Evolutionary conservation across 2,329 filamentous ascomycete genomes (phyloP).

Genomic region (Ceratocystis alfenasii): DNA sequence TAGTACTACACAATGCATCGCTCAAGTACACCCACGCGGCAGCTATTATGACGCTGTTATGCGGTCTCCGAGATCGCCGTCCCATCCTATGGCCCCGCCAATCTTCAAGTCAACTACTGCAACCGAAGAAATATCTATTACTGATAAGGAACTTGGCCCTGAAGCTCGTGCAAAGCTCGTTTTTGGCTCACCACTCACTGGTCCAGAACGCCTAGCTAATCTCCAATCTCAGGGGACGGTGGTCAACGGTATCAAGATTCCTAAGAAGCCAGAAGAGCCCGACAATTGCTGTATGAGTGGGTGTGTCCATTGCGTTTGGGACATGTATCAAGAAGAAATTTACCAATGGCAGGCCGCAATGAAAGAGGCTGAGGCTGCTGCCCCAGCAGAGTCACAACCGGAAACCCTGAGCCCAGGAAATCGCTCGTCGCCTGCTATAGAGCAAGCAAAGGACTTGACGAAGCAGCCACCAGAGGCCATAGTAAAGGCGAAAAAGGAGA

Average conservation of each 20-base stretch:
- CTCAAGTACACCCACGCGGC: conserved; percentile 39
- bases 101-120: conserved; percentile 16
- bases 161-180: conserved; percentile 53
- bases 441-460: background rate
- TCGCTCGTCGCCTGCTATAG: background rate
- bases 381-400: conserved; percentile 24
- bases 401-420: conserved; percentile 8
- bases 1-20: background rate
- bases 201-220: conserved; percentile 51
- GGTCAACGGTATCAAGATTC: conserved; percentile 70
- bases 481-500: background rate
- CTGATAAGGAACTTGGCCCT: conserved; percentile 35
- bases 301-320: conserved; percentile 96
- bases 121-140: conserved; percentile 27
- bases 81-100: conserved; percentile 12
- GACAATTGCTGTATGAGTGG: conserved; percentile 99
- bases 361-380: conserved; percentile 39
- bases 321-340: conserved; percentile 78
- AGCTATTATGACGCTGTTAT: conserved; percentile 49
- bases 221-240: conserved; percentile 47
- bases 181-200: conserved; percentile 69
- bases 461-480: background rate
- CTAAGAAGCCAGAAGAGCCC: conserved; percentile 74
- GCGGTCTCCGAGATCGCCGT: conserved; percentile 28
- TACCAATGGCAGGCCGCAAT: conserved; percentile 69